Evolutionary conservation across 306 rosid genomes (phyloP), one percentile per base, ranked within the genome.

Genomic region (Rubus idaeus): DNA sequence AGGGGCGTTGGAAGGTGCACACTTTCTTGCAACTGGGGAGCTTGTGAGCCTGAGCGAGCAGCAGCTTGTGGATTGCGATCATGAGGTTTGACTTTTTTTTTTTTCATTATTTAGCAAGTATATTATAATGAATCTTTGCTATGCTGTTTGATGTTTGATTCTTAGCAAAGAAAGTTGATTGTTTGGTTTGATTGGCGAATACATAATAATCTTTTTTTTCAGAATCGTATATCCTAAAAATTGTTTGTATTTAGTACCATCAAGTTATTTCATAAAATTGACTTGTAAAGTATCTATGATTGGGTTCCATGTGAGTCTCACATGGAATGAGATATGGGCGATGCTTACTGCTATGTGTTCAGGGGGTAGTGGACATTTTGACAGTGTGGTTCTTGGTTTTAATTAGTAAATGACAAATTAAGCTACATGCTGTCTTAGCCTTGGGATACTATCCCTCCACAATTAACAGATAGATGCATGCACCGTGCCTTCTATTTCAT

Each of bases 1-100:
- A 16, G 99, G 99, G 45, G 99, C 99, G 10, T 81, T 96, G 69
- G 98, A 96, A 91, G 99, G 99, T 84, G 97, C 98, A 70, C 87
- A 92, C 75, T 92, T 84, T 78, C 91, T 96, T 7, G 77, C 98
- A 5, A 92, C 97, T 0, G 91, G 99, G 39, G 76, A 92, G 50
- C 99, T 96, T 61, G 91, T 87, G 39, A 96, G 97, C 83, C 95
- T 96, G 62, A 96, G 99, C 79, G 99, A 96, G 84, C 99, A 96
- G 77, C 99, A 96, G 80, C 93, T 92, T 7, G 96, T 96, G 55
- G 99, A 96, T 79, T 96, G 99, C 76, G 99, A 96, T 84, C 98
- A 92, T 23, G 97, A 92, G 99, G 99, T 95, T 75, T 37, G 57
- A 13, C 67, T 5, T 16, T 17, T 52, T 60, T 35, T 57, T 57